Base-by-base conservation (phyloP, 2,329 filamentous ascomycete genomes). In the Cylindrodendrum hubeiense region DNA sequence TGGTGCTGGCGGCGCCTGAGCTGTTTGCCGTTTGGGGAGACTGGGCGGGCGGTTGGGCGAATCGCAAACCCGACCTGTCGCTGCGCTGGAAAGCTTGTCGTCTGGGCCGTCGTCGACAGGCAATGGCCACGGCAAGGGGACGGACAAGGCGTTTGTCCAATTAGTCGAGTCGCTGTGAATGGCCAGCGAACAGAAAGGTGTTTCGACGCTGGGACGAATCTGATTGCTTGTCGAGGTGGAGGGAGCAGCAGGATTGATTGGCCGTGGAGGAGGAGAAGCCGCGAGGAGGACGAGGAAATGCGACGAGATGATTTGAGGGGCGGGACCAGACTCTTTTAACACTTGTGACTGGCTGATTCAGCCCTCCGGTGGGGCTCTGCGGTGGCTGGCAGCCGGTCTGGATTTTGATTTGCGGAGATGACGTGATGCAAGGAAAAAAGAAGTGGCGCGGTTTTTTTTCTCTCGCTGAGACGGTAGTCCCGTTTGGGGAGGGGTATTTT, bases 241-340 rank as follows among this genome's bases (percentile, higher is more conserved):
- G 70, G 76, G 77, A 75, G 70, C 71, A 75, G 74, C 70, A 76
- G 74, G 73, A 74, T 74, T 74, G 84, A 86, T 85, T 85, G 84
- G 83, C 81, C 80, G 80, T 83, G 79, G 75, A 77, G 58, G 70
- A 80, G 78, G 76, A 77, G 78, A 80, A 74, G 71, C 70, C 67
- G 71, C 62, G 71, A 74, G 77, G 76, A 79, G 77, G 79, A 80
- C 79, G 81, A 82, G 73, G 72, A 77, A 80, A 82, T 83, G 78
- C 78, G 78, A 81, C 78, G 79, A 83, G 79, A 77, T 86, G 84
- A 86, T 85, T 85, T 85, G 84, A 85, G 81, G 81, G 82, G 76
- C 77, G 77, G 79, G 78, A 79, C 78, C 76, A 77, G 76, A 76
- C 74, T 79, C 78, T 79, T 82, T 81, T 78, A 79, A 79, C 77